Evolutionary conservation across 352 stramenopile genomes (phyloP).

Genomic region (Phytophthora vignae): DNA sequence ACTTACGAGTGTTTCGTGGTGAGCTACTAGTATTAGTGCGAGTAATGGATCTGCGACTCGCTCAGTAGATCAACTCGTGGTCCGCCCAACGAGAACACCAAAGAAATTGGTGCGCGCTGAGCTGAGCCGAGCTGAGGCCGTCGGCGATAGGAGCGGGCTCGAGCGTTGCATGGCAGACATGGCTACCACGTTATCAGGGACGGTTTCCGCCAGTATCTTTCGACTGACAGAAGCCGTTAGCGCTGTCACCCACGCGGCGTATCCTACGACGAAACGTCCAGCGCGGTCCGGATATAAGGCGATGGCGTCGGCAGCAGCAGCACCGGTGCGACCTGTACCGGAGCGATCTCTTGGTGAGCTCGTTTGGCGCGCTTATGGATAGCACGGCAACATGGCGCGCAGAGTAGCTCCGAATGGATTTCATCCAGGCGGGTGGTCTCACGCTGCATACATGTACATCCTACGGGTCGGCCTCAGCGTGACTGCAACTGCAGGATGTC

Average conservation of each 20-base stretch:
- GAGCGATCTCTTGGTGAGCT: conserved; percentile 21
- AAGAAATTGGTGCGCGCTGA: conserved; percentile 26
- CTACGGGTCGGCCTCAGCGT: conserved; percentile 1
- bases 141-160: too few relatives aligned
- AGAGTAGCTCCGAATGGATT: conserved; percentile 4
- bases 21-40: conserved; percentile 27
- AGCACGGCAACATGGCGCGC: conserved; percentile 13
- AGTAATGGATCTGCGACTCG: conserved; percentile 37
- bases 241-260: conserved; percentile 16
- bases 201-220: conserved; percentile 29
- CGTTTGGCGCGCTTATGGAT: background rate
- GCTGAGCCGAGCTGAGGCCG: background rate
- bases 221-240: conserved; percentile 27
- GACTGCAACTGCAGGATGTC: background rate
- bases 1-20: conserved; percentile 36
- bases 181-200: conserved; percentile 23
- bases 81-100: conserved; percentile 25
- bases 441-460: background rate
- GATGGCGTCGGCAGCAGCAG: background rate
- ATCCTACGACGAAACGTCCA: conserved; percentile 15
- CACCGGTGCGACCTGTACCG: background rate
- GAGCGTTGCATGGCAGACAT: conserved; percentile 28
- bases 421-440: background rate
- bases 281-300: background rate
- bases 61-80: conserved; percentile 23